These are phyloP conservation scores for Aspergillus niger DNA, from an alignment of 2,329 filamentous ascomycete species.

Conservation along the genomic window DNA sequence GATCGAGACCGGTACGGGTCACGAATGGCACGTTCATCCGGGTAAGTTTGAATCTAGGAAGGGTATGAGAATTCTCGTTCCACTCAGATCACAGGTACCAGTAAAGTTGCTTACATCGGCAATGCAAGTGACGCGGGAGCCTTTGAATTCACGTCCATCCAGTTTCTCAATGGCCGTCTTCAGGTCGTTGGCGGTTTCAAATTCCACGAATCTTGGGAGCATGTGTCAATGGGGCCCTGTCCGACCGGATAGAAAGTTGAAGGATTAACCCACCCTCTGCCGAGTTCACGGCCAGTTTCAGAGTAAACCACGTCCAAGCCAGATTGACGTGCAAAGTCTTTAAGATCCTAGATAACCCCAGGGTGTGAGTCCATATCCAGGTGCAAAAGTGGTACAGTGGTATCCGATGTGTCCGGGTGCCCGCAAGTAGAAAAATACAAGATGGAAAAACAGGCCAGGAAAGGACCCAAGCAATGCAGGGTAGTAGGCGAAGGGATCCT, in stretches of 20 bases:
- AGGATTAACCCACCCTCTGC: conserved; percentile 75
- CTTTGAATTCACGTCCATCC: conserved; percentile 90
- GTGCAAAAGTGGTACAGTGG: conserved; percentile 30
- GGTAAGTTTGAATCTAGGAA: conserved; percentile 62
- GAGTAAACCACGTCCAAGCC: conserved; percentile 98
- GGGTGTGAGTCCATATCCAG: conserved; percentile 74
- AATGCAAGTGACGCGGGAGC: conserved; percentile 78
- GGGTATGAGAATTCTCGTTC: conserved; percentile 30
- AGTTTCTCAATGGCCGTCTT: conserved; percentile 93
- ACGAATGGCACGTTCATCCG: conserved; percentile 68
- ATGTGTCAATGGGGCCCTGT: conserved; percentile 27
- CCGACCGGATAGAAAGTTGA: conserved; percentile 21
- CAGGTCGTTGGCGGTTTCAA: conserved; percentile 87
- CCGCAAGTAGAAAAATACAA: conserved; percentile 1
- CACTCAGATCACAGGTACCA: conserved; percentile 18
- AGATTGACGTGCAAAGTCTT: conserved; percentile 98
- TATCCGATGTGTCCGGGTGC: conserved; percentile 19
- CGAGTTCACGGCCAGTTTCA: conserved; percentile 89
- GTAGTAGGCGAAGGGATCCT: conserved; percentile 18
- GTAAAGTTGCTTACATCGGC: conserved; percentile 69
- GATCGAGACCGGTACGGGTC: conserved; percentile 80
- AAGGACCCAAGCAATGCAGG: conserved; percentile 7
- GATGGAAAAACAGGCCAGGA: not conserved
- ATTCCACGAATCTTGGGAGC: conserved; percentile 82
- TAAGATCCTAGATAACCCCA: conserved; percentile 89